phyloP scores from a whole-genome alignment of 2,329 filamentous ascomycete species.

The Dactylellina drechsleri region DNA sequence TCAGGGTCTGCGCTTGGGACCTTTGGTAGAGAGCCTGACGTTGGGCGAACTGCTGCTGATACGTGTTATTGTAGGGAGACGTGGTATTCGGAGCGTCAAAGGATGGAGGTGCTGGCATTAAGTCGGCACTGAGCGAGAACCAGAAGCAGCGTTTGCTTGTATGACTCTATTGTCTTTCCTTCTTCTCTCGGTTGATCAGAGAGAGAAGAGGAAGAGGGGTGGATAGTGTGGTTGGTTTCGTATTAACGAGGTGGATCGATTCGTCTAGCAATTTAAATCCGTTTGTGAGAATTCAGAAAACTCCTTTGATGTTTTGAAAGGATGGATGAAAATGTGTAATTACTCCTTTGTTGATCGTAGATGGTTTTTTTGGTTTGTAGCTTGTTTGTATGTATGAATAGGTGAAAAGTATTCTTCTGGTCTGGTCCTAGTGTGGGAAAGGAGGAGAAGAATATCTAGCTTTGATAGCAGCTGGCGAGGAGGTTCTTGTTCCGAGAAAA shows the following conservation, averaged over 20 bases:
- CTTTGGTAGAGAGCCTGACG: slow-evolving; percentile 48
- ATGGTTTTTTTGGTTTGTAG: neutral
- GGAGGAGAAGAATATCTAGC: slow-evolving; percentile 1
- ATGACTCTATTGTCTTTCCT: neutral
- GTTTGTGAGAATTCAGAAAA: neutral
- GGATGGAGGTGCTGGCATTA: slow-evolving; percentile 55
- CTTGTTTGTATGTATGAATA: neutral
- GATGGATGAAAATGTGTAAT: neutral
- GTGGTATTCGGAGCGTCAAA: slow-evolving; percentile 54
- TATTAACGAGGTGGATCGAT: neutral
- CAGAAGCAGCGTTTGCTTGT: neutral
- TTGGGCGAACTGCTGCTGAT: slow-evolving; percentile 49
- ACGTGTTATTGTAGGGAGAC: slow-evolving; percentile 52
- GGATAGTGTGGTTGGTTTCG: neutral
- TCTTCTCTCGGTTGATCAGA: slow-evolving; percentile 23
- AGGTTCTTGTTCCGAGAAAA: neutral
- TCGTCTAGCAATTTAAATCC: neutral
- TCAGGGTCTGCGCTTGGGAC: slow-evolving; percentile 45
- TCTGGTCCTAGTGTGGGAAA: neutral
- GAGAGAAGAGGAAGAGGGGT: slow-evolving; percentile 1
- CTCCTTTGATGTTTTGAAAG: neutral
- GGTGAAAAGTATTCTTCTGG: neutral
- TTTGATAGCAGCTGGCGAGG: neutral
- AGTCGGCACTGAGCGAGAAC: slow-evolving; percentile 21
- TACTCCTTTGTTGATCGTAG: neutral